Evolutionary conservation across 495 filamentous ascomycete genomes (phyloP).

Genomic region (Penicillium bialowiezense): DNA sequence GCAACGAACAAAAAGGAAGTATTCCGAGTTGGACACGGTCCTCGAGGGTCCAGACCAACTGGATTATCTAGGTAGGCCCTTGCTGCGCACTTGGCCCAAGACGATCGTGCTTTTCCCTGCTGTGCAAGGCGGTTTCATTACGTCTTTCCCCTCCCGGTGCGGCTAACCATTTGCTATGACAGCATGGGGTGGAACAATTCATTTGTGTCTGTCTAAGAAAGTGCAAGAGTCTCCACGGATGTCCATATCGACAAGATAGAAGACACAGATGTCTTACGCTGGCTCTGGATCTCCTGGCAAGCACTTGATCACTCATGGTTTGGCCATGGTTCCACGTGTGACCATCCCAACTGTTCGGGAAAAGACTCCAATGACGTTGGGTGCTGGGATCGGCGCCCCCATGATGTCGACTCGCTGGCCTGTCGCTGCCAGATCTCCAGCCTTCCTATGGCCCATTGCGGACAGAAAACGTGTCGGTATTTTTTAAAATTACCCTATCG

Average conservation of each 20-base stretch:
- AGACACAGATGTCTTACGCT: no score
- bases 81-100: background rate
- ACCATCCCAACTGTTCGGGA: background rate
- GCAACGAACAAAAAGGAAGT: conserved; percentile 4
- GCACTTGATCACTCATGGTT: background rate
- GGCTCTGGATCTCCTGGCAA: no score
- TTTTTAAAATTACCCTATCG: conserved; percentile 1
- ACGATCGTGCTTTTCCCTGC: conserved; percentile 1
- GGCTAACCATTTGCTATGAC: conserved; percentile 1
- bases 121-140: conserved; percentile 1
- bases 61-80: conserved; percentile 6
- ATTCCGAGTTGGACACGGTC: conserved; percentile 11
- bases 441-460: background rate
- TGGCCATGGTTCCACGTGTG: conserved; percentile 1
- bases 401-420: conserved; percentile 22
- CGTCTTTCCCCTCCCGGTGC: background rate
- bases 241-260: no score
- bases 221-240: no score
- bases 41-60: conserved; percentile 23
- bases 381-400: conserved; percentile 19
- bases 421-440: conserved; percentile 15
- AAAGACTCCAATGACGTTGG: conserved; percentile 12
- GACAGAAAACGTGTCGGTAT: background rate
- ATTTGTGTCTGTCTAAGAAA: background rate
- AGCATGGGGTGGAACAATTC: no score